Evolutionary conservation across 2,329 filamentous ascomycete species (phyloP).

Genomic region (Colletotrichum gloeosporioides): DNA sequence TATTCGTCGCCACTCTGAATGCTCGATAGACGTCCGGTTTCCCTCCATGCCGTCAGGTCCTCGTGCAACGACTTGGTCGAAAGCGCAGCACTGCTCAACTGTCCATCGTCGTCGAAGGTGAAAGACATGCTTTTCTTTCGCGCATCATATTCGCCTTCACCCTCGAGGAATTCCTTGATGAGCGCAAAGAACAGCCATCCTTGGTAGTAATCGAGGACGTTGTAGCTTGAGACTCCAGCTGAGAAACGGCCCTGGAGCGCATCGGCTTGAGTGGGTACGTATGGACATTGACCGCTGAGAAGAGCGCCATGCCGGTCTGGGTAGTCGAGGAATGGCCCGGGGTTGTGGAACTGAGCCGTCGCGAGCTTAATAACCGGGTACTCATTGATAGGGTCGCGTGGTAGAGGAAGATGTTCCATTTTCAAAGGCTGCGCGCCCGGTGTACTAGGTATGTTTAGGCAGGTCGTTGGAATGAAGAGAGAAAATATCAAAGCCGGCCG

Average conservation of each 20-base stretch:
- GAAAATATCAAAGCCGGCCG: not conserved
- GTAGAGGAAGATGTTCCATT: slow-evolving; percentile 15
- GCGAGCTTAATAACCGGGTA: not conserved
- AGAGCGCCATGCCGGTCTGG: not conserved
- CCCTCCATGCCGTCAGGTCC: not conserved
- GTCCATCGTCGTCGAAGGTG: not conserved
- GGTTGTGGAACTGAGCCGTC: not conserved
- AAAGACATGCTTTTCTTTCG: not conserved
- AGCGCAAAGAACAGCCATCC: slow-evolving; percentile 1
- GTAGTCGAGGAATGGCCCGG: slow-evolving; percentile 3
- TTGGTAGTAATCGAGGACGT: slow-evolving; percentile 9
- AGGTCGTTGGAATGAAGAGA: not conserved
- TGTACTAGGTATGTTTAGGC: not conserved
- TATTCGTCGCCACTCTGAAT: not conserved
- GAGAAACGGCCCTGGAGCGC: not conserved
- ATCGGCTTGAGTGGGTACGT: slow-evolving; percentile 9
- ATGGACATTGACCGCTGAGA: not conserved
- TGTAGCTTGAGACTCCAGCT: not conserved
- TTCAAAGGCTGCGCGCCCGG: too few relatives aligned
- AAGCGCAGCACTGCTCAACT: not conserved
- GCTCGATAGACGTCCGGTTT: not conserved
- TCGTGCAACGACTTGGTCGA: not conserved
- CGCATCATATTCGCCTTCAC: not conserved
- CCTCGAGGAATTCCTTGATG: not conserved
- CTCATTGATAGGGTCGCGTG: not conserved